Evolutionary conservation across 148 eudicot species (phyloP).

Genomic region (Rhododendron griersonianum): DNA sequence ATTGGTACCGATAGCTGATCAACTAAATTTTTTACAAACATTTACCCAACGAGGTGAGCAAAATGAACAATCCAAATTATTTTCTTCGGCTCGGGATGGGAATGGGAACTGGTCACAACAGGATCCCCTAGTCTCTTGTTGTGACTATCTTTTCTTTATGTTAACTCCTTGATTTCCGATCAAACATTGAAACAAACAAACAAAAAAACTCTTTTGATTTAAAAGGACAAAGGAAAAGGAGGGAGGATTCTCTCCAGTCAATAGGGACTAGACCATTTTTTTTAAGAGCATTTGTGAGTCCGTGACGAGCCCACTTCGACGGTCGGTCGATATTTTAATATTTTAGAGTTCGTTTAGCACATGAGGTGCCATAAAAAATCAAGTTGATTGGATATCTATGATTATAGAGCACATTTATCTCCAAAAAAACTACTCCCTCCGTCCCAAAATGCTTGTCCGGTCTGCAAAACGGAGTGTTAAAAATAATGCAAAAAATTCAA

Average conservation of each 20-base stretch:
- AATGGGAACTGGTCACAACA: background rate
- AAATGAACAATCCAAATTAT: background rate
- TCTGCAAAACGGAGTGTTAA: too few species aligned
- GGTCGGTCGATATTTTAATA: background rate
- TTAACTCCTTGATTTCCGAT: background rate
- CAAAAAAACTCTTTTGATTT: too few species aligned
- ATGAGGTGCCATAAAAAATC: background rate
- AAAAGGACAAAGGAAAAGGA: background rate
- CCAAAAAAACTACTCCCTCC: too few species aligned
- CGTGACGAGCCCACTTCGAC: background rate
- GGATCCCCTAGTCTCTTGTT: background rate
- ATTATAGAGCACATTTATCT: too few species aligned
- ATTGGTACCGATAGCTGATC: background rate
- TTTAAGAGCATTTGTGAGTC: background rate
- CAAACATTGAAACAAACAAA: background rate
- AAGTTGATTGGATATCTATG: background rate
- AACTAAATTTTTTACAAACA: background rate
- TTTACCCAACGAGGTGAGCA: background rate
- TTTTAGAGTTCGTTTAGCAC: background rate
- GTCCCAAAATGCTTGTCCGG: too few species aligned
- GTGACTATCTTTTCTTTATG: background rate
- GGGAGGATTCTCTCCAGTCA: background rate
- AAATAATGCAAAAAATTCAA: too few species aligned
- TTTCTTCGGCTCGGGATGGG: background rate
- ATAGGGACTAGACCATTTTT: background rate